Conservation (phyloP, 75 land plant genomes). For the Ceratopteris richardii region DNA sequence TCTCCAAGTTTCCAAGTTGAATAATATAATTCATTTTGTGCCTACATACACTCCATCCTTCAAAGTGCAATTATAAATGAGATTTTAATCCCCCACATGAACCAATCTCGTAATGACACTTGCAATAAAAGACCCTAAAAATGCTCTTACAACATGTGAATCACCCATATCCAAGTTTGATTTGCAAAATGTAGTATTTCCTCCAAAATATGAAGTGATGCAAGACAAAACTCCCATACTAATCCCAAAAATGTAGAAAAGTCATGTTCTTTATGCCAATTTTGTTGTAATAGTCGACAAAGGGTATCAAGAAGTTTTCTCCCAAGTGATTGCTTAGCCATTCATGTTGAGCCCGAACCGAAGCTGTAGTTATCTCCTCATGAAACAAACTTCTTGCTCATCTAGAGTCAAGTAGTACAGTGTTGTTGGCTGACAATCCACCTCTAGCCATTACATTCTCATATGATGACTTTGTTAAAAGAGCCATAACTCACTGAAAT, state of each 20-base stretch:
- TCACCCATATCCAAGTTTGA: too few species aligned
- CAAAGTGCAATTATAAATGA: conserved; percentile 71
- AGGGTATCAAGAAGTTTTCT: conserved; percentile 46
- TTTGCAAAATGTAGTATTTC: too few species aligned
- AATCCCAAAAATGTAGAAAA: conserved; percentile 95
- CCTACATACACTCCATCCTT: conserved; percentile 58
- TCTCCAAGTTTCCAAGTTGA: conserved; percentile 20
- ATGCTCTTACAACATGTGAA: conserved; percentile 59
- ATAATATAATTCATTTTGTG: conserved; percentile 65
- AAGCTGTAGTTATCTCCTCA: conserved; percentile 92
- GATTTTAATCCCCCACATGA: conserved; percentile 68
- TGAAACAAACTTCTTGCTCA: conserved; percentile 77
- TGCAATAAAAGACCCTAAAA: conserved; percentile 64
- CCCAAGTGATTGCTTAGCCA: conserved; percentile 70
- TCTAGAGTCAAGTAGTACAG: conserved; percentile 84
- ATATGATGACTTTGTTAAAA: conserved; percentile 72
- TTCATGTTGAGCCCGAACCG: conserved; percentile 79
- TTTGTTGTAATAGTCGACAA: conserved; percentile 29
- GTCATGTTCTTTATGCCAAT: conserved; percentile 69
- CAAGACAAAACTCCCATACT: conserved; percentile 87
- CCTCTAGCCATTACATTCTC: conserved; percentile 50
- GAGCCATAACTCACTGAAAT: conserved; percentile 50
- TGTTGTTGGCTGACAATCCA: conserved; percentile 66
- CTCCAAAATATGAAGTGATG: conserved; percentile 36
- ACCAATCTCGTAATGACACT: conserved; percentile 58